These are phyloP conservation scores for Phyllosticta citriasiana DNA, from an alignment of 2,329 filamentous ascomycete species.

Conservation along the genomic window DNA sequence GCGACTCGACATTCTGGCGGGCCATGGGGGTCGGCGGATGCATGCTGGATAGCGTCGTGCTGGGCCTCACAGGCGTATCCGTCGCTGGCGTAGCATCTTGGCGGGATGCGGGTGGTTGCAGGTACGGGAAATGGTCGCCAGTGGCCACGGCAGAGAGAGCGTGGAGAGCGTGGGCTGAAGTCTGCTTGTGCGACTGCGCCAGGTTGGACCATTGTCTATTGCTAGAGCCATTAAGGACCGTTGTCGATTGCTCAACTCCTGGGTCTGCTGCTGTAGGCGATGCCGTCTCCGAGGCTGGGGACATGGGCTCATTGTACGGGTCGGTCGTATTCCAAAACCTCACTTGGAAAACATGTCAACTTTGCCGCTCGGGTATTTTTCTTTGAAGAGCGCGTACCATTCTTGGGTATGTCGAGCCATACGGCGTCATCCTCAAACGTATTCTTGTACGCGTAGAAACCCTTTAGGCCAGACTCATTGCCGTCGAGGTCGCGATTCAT, in stretches of 20 bases:
- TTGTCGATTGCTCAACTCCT: background rate
- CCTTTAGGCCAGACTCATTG: conserved; percentile 41
- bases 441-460: conserved; percentile 58
- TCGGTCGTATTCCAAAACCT: conserved; percentile 54
- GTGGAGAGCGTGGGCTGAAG: conserved; percentile 42
- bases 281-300: conserved; percentile 15
- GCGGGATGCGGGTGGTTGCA: conserved; percentile 17
- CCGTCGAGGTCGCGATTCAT: conserved; percentile 46
- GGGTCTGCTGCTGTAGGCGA: background rate
- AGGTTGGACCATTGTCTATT: conserved; percentile 10
- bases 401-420: conserved; percentile 54
- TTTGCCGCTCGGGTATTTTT: conserved; percentile 10
- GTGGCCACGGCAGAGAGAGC: conserved; percentile 44
- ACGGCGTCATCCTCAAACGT: conserved; percentile 50
- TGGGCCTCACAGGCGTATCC: conserved; percentile 8
- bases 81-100: conserved; percentile 20
- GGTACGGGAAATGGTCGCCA: conserved; percentile 28
- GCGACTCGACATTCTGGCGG: conserved; percentile 16
- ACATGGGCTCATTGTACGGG: conserved; percentile 44
- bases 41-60: conserved; percentile 11
- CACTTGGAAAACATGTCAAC: conserved; percentile 29
- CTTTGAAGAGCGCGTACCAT: conserved; percentile 31
- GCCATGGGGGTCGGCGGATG: conserved; percentile 19
- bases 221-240: background rate
- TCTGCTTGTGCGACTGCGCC: conserved; percentile 15